Percentiles rank a stretch among this genome's conserved stretches.
Evolutionary conservation across 2,329 filamentous ascomycete species (phyloP).

Genomic region (Aspergillus niger): DNA sequence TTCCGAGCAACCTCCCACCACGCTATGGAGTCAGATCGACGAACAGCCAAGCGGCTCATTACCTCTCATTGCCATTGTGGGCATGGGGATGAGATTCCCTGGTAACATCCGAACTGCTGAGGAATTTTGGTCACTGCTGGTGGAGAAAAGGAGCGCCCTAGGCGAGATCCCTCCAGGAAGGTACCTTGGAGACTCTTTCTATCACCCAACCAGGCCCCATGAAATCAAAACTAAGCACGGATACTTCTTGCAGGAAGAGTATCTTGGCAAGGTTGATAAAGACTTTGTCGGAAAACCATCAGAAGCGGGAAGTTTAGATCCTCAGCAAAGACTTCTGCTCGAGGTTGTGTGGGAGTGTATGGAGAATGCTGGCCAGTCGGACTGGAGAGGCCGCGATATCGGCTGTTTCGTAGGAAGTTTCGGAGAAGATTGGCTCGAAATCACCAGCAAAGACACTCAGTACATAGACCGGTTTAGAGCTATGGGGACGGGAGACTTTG

Average conservation of each 20-base stretch:
- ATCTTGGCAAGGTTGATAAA: slow-evolving; percentile 24
- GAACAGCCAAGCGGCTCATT: neutral
- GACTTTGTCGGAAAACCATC: slow-evolving; percentile 31
- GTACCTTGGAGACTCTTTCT: slow-evolving; percentile 29
- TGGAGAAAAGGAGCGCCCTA: slow-evolving; percentile 23
- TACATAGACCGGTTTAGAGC: slow-evolving; percentile 19
- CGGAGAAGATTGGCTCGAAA: slow-evolving; percentile 30
- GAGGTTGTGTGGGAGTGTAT: slow-evolving; percentile 34
- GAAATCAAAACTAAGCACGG: slow-evolving; percentile 19
- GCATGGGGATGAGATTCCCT: slow-evolving; percentile 29
- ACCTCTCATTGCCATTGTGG: slow-evolving; percentile 24
- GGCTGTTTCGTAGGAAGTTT: slow-evolving; percentile 31
- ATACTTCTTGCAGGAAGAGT: slow-evolving; percentile 36
- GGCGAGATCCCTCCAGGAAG: slow-evolving; percentile 27
- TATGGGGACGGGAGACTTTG: slow-evolving; percentile 20
- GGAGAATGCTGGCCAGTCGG: slow-evolving; percentile 33
- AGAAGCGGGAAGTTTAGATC: slow-evolving; percentile 32
- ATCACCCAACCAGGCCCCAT: slow-evolving; percentile 17
- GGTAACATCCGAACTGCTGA: slow-evolving; percentile 18
- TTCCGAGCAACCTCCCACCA: neutral
- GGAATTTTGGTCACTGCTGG: slow-evolving; percentile 27
- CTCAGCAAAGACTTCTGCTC: slow-evolving; percentile 31
- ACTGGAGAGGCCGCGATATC: slow-evolving; percentile 33
- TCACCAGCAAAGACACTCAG: slow-evolving; percentile 23
- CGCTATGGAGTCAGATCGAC: neutral